phyloP scores from a whole-genome alignment of 495 filamentous ascomycete genomes.

The Cercophora scortea region DNA sequence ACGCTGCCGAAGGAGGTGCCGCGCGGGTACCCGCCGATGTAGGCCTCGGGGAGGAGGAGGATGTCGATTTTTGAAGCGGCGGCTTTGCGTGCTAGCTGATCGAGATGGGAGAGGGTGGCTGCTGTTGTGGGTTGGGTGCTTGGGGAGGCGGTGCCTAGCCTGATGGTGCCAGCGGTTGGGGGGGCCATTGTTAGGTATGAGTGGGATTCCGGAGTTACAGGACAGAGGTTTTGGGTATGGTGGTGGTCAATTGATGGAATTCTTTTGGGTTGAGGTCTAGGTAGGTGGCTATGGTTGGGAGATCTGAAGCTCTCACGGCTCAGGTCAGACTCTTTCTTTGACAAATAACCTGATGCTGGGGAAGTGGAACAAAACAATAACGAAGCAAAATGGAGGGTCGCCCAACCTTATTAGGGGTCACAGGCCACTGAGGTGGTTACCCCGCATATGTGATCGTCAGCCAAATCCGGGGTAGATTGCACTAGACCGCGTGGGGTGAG shows the following conservation, averaged over 20 bases:
- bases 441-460: not conserved
- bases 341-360: no score
- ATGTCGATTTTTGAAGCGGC: conserved; percentile 56
- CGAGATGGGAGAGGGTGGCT: conserved; percentile 59
- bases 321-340: no score
- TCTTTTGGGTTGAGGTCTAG: not conserved
- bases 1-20: conserved; percentile 69
- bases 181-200: not conserved
- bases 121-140: conserved; percentile 56
- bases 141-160: conserved; percentile 71
- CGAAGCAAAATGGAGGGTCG: no score
- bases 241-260: not conserved
- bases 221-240: not conserved
- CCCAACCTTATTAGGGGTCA: not conserved
- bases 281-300: not conserved
- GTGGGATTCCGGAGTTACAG: no score
- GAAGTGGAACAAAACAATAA: no score
- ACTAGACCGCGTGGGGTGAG: not conserved
- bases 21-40: conserved; percentile 86
- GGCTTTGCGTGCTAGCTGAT: conserved; percentile 45
- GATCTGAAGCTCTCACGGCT: not conserved
- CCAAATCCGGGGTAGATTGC: not conserved
- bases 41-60: conserved; percentile 88
- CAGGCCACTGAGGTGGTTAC: not conserved
- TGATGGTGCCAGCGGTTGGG: conserved; percentile 34